Evolutionary conservation across 768 basidiomycete species (phyloP).

Genomic region (Calocera viscosa): DNA sequence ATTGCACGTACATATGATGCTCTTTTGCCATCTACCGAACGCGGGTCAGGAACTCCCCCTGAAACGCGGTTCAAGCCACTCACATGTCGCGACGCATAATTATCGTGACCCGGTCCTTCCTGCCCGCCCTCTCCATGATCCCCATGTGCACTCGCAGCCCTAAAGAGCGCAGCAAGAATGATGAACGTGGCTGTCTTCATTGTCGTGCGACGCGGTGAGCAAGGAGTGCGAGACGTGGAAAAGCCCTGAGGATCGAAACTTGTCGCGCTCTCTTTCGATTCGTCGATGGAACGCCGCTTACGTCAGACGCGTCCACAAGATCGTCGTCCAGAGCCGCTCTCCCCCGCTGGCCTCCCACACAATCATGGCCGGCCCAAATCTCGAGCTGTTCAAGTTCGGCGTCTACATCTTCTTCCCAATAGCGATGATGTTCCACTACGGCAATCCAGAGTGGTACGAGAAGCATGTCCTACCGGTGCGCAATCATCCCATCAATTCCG

Average conservation of each 20-base stretch:
- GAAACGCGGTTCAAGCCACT: constrained; percentile 27
- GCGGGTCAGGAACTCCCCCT: background rate
- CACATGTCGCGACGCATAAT: constrained; percentile 88
- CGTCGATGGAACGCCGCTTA: no score
- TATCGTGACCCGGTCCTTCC: constrained; percentile 51
- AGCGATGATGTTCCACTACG: constrained; percentile 66
- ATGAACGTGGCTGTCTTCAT: constrained; percentile 21
- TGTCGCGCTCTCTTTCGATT: no score
- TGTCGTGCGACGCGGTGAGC: background rate
- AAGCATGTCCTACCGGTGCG: constrained; percentile 67
- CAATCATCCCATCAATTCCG: no score
- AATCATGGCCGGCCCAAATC: constrained; percentile 58
- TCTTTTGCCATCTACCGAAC: constrained; percentile 65
- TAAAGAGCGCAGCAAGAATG: constrained; percentile 24
- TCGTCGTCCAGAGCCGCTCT: no score
- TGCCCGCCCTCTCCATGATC: constrained; percentile 42
- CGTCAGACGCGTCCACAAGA: no score
- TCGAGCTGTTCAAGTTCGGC: constrained; percentile 83
- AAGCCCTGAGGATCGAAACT: no score
- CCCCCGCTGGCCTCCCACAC: no score
- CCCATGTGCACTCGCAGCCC: constrained; percentile 43
- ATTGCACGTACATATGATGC: constrained; percentile 55
- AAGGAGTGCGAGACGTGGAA: background rate
- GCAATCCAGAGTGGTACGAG: constrained; percentile 78
- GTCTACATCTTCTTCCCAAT: constrained; percentile 79